Evolutionary conservation across 2,329 filamentous ascomycete genomes (phyloP).

Genomic region (Fusarium buxicola): DNA sequence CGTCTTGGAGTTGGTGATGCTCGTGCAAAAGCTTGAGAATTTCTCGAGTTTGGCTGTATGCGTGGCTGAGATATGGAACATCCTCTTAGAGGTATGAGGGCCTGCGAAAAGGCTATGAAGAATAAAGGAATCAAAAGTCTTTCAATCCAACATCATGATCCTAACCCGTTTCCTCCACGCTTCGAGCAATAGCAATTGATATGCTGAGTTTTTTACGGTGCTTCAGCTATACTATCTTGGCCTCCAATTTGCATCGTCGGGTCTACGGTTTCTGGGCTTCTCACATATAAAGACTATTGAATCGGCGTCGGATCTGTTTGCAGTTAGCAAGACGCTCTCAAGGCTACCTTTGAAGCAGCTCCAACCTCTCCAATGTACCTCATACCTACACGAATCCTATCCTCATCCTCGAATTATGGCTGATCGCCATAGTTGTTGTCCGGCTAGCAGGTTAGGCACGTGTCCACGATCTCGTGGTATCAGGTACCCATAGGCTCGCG

Average conservation of each 20-base stretch:
- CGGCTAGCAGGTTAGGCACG: slow-evolving; percentile 52
- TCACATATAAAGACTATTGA: background rate
- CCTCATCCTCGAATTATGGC: slow-evolving; percentile 27
- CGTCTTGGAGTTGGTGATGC: slow-evolving; percentile 57
- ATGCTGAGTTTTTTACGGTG: background rate
- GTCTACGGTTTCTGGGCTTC: background rate
- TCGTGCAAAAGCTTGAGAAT: slow-evolving; percentile 48
- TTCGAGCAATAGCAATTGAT: background rate
- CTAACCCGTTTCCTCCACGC: background rate
- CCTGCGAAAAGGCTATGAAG: slow-evolving; percentile 41
- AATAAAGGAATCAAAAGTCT: slow-evolving; percentile 44
- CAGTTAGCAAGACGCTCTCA: background rate
- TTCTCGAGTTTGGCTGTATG: slow-evolving; percentile 47
- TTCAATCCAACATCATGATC: slow-evolving; percentile 38
- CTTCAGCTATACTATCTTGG: too few relatives aligned
- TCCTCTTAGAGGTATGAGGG: slow-evolving; percentile 42
- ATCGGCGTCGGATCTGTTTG: background rate
- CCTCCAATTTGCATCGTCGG: background rate
- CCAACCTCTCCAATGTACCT: slow-evolving; percentile 26
- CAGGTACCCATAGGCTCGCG: slow-evolving; percentile 44
- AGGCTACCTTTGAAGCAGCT: background rate
- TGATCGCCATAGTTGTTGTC: slow-evolving; percentile 48
- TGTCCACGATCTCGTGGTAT: slow-evolving; percentile 48
- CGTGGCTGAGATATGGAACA: slow-evolving; percentile 43
- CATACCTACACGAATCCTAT: slow-evolving; percentile 20